Percentiles rank a stretch among this genome's conserved stretches.
Conservation (phyloP, 2,329 filamentous ascomycete genomes). For the Diaporthe sp. region DNA sequence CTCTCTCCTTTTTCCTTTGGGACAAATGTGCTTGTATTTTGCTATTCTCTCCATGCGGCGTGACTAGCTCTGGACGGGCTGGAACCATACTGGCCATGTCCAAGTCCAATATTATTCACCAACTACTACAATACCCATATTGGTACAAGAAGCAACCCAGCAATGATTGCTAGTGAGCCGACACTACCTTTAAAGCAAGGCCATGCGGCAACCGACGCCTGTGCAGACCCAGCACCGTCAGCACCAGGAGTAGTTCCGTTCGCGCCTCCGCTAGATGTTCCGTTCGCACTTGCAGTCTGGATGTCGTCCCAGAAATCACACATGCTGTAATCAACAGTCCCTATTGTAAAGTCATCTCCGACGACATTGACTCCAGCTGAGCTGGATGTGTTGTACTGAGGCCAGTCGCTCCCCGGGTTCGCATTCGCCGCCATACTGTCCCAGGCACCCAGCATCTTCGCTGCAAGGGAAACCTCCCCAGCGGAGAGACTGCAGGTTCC, state of each 20-base stretch:
- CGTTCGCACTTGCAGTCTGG: not conserved
- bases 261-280: not conserved
- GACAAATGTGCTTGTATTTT: not conserved
- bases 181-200: not conserved
- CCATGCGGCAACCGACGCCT: not conserved
- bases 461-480: slow-evolving; percentile 41
- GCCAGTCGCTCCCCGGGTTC: slow-evolving; percentile 39
- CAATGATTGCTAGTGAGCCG: not conserved
- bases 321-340: slow-evolving; percentile 34
- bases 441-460: slow-evolving; percentile 44
- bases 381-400: slow-evolving; percentile 1
- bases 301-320: slow-evolving; percentile 35
- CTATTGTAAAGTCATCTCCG: not conserved
- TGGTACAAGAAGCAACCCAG: not conserved
- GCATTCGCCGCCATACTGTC: slow-evolving; percentile 45
- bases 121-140: not conserved
- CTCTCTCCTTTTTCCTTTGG: no score
- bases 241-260: not conserved
- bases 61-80: not conserved
- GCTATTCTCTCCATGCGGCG: not conserved
- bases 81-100: not conserved
- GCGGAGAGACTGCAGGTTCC: slow-evolving; percentile 44
- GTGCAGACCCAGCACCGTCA: not conserved
- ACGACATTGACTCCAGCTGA: slow-evolving; percentile 32
- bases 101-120: no score